Evolutionary conservation across 2,329 filamentous ascomycete species (phyloP).

Genomic region (Sporothrix variecibatus): DNA sequence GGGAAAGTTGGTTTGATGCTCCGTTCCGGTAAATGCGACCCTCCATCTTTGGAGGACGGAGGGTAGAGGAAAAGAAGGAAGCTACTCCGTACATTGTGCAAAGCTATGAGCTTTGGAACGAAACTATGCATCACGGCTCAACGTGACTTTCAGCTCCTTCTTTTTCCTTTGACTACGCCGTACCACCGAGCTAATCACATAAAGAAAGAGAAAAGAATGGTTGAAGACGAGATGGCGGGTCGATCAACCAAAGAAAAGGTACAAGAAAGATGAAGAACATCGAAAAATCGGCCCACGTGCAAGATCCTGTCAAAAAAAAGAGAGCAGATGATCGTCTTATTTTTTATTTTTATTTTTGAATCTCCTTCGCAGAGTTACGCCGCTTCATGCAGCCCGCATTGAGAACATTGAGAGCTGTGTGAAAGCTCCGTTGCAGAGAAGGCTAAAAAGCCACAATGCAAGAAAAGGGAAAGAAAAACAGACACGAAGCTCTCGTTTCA

Average conservation of each 20-base stretch:
- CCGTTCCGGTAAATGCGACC: constrained; percentile 19
- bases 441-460: constrained; percentile 8
- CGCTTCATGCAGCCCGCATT: constrained; percentile 11
- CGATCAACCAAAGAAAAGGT: constrained; percentile 15
- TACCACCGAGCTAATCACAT: neutral
- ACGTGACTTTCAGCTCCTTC: neutral
- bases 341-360: neutral
- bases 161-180: neutral
- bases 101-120: neutral
- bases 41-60: constrained; percentile 1
- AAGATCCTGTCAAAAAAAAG: neutral
- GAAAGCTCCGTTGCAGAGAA: neutral
- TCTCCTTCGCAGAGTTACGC: neutral
- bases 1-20: constrained; percentile 11
- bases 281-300: neutral
- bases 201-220: neutral
- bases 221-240: neutral
- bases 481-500: constrained; percentile 3
- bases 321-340: neutral
- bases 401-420: neutral
- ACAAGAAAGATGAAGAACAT: neutral
- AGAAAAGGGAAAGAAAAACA: neutral
- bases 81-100: neutral
- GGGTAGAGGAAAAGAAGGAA: neutral
- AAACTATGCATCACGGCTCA: neutral